These are phyloP conservation scores for Cenchrus fungigraminus DNA, from an alignment of 176 grass and related monocot species.

Conservation along the genomic window DNA sequence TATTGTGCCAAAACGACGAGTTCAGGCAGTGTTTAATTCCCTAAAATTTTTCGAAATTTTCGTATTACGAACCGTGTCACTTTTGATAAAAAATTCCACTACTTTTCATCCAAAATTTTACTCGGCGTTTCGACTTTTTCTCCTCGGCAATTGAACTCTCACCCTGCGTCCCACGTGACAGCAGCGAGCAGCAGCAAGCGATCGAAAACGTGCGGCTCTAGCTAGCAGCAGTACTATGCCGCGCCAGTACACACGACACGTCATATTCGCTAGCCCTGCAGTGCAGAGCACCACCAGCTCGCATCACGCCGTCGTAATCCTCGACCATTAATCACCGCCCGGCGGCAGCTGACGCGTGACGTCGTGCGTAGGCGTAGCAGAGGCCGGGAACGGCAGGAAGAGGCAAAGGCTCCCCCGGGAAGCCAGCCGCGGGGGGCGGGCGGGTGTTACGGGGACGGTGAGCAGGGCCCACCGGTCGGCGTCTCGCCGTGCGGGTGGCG, in stretches of 20 bases:
- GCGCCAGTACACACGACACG: not conserved
- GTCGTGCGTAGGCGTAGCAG: not conserved
- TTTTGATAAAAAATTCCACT: too few relatives aligned
- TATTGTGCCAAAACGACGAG: not conserved
- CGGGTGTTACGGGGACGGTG: not conserved
- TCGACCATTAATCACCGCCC: not conserved
- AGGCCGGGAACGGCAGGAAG: not conserved
- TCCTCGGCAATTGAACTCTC: not conserved
- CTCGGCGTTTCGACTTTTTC: not conserved
- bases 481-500: not conserved
- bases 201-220: conserved; percentile 35
- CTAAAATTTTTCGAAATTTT: too few relatives aligned
- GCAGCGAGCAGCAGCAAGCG: not conserved
- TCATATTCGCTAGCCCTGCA: not conserved
- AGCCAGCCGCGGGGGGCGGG: not conserved
- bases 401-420: not conserved
- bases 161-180: not conserved
- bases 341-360: not conserved
- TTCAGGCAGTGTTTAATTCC: too few relatives aligned
- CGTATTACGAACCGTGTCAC: too few relatives aligned
- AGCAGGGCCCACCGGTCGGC: not conserved
- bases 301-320: not conserved
- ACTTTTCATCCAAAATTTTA: too few relatives aligned
- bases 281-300: too few relatives aligned
- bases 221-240: not conserved